phyloP scores from a whole-genome alignment of 2,329 filamentous ascomycete genomes.

The Cadophora sp. region DNA sequence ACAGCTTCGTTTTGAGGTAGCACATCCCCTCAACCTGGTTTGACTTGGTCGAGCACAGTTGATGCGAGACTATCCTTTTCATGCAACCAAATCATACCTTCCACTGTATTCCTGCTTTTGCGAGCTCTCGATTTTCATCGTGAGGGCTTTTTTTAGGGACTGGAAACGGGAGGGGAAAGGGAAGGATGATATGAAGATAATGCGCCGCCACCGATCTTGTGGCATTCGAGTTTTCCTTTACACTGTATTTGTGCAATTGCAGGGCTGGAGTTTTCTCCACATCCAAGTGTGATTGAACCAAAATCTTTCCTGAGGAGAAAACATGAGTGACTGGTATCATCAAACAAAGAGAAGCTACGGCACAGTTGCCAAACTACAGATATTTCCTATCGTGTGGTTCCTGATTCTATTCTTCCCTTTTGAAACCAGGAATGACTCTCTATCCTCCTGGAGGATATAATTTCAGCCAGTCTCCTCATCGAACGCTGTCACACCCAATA shows the following conservation, averaged over 20 bases:
- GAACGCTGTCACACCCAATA: background rate
- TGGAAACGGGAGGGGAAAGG: slow-evolving; percentile 1
- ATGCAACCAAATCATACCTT: slow-evolving; percentile 2
- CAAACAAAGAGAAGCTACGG: background rate
- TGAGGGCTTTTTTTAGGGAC: slow-evolving; percentile 10
- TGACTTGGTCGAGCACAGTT: background rate
- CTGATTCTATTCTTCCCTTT: too few relatives aligned
- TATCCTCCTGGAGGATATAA: background rate
- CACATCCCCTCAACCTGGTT: background rate
- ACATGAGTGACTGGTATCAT: background rate
- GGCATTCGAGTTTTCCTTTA: slow-evolving; percentile 4
- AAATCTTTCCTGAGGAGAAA: background rate
- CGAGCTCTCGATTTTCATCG: slow-evolving; percentile 1
- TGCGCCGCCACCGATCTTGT: slow-evolving; percentile 3
- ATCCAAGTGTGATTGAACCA: background rate
- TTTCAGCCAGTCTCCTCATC: background rate
- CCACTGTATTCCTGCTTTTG: slow-evolving; percentile 18
- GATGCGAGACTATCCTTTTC: background rate
- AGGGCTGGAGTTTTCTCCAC: background rate
- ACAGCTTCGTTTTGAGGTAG: background rate
- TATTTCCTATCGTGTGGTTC: background rate
- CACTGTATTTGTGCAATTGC: slow-evolving; percentile 16
- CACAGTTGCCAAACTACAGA: background rate
- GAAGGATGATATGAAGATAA: slow-evolving; percentile 18
- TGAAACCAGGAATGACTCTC: background rate